These are phyloP conservation scores for Phylloboletellus chloephorus DNA, from an alignment of 1,284 basidiomycete species.

Conservation along the genomic window DNA sequence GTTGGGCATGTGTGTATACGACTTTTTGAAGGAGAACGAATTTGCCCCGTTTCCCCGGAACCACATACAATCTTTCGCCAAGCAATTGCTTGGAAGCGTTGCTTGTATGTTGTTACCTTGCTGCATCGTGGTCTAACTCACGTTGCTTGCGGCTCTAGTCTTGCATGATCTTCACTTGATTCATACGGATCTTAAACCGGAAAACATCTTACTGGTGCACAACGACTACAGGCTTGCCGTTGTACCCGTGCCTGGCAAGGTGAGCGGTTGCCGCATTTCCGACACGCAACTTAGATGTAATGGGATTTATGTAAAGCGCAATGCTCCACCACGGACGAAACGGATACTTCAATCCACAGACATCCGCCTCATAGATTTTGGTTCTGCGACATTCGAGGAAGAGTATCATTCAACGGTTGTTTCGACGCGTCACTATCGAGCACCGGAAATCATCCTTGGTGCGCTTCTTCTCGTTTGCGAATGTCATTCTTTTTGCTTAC, in stretches of 20 bases:
- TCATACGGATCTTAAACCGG: conserved; percentile 98
- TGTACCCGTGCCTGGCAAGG: conserved; percentile 56
- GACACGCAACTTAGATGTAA: conserved; percentile 9
- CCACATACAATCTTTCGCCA: conserved; percentile 95
- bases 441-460: conserved; percentile 98
- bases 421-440: conserved; percentile 96
- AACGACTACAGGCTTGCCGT: conserved; percentile 67
- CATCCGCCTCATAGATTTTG: conserved; percentile 97
- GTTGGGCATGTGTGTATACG: conserved; percentile 96
- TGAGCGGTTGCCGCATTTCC: conserved; percentile 25
- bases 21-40: conserved; percentile 97
- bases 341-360: conserved; percentile 83
- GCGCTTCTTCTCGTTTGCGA: conserved; percentile 25
- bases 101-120: conserved; percentile 64
- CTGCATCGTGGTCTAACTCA: conserved; percentile 11
- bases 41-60: conserved; percentile 94
- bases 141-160: conserved; percentile 47
- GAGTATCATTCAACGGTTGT: conserved; percentile 99
- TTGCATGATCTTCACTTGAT: conserved; percentile 88
- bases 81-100: conserved; percentile 88
- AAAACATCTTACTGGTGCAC: conserved; percentile 93
- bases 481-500: conserved; percentile 12
- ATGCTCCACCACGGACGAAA: conserved; percentile 55
- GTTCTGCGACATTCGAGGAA: conserved; percentile 95
- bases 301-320: conserved; percentile 42